Evolutionary conservation across 129 eudicot genomes (phyloP).

Genomic region (Artemisia annua): DNA sequence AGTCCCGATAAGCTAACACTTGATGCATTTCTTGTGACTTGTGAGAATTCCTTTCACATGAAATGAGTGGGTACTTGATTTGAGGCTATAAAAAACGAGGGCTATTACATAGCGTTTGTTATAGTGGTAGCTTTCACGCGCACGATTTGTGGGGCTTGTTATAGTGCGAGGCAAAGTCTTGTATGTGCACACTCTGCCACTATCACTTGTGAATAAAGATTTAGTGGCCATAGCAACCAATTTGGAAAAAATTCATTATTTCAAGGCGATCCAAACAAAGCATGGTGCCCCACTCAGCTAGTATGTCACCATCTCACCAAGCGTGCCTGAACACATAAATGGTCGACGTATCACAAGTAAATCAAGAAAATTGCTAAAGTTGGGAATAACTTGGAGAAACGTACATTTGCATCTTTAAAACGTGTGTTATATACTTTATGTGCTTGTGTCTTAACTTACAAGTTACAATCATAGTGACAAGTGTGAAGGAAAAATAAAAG

Average conservation of each 20-base stretch:
- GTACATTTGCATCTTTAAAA: too few species aligned
- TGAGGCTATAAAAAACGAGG: conserved; percentile 15
- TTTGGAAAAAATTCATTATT: background rate
- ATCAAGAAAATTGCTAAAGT: too few species aligned
- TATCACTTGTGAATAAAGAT: background rate
- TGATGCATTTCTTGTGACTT: background rate
- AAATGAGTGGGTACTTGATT: conserved; percentile 23
- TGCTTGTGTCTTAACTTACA: too few species aligned
- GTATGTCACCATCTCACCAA: too few species aligned
- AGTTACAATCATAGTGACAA: too few species aligned
- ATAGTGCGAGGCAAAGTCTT: background rate
- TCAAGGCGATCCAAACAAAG: too few species aligned
- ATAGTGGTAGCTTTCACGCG: conserved; percentile 20
- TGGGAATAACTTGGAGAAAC: too few species aligned
- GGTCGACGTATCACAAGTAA: background rate
- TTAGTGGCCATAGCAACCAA: background rate
- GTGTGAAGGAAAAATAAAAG: too few species aligned
- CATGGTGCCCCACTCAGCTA: too few species aligned
- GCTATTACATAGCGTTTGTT: conserved; percentile 7
- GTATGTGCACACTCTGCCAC: background rate
- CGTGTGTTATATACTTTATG: too few species aligned
- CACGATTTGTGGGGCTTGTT: conserved; percentile 7
- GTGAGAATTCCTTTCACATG: background rate
- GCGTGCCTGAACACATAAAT: background rate
- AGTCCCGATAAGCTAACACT: background rate